Base-by-base conservation (phyloP, 495 filamentous ascomycete species). In the Astrothelium subdiscretum region DNA sequence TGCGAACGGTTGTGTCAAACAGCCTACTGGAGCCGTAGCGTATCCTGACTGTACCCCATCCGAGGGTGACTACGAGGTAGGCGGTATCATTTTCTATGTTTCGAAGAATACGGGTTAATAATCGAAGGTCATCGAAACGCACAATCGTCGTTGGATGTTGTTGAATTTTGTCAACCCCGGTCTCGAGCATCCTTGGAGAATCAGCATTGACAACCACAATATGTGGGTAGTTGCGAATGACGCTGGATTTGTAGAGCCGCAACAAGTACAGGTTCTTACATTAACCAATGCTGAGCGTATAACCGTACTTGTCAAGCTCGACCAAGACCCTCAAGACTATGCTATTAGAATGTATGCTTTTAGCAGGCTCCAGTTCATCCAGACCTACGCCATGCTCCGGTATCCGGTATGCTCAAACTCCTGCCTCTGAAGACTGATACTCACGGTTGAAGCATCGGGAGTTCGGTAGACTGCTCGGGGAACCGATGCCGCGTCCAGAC, bases 151-250 rank as follows among this genome's bases (percentile, higher is more conserved):
- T 15, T 54, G 48, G 48, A 54, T 54, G 29, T 15, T 54, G 2
- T 10, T 54, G 48, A 54, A 54, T 29, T 54, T 54, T 29, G 48
- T 54, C 22, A 54, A 54, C 29, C 48, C 48, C 8, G 48, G 48
- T 27, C 48, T 54, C 48, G 48, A 54, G 48, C 48, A 54, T 54
- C 48, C 48, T 8, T 54, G 48, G 48, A 4, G 48, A 54, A 54
- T 54, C 48, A 54, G 48, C 29, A 54, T 54, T 54, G 48, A 54
- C 15, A 54, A 54, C 29, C 48, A 54, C 15, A 8, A 54, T 11
- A 54, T 54, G 48, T 54, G 48, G 48, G 48, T 54, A 29, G 24
- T 54, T 20, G 48, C 48, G 8, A 54, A 4, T 54, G 48, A 54
- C 20, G 48, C 22, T 29, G 48, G 48, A 54, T 54, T 54, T 29